These are phyloP conservation scores for Letharia lupina DNA, from an alignment of 495 filamentous ascomycete species.

Conservation along the genomic window DNA sequence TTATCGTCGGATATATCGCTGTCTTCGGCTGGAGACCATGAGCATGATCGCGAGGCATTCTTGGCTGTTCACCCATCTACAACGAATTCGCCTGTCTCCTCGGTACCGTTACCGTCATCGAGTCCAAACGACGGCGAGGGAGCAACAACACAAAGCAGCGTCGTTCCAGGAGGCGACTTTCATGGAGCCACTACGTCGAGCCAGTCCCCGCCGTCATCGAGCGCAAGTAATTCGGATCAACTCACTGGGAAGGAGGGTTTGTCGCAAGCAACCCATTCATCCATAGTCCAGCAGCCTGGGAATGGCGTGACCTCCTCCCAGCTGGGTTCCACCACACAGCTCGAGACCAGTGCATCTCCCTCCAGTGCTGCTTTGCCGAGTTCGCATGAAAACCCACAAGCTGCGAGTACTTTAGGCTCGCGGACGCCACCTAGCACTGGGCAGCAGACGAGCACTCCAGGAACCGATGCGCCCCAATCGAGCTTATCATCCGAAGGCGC, in stretches of 20 bases:
- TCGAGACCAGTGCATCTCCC: background rate
- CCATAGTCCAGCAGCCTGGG: background rate
- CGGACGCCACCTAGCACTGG: background rate
- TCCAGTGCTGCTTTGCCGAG: background rate
- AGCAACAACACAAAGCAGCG: background rate
- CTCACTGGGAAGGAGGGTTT: background rate
- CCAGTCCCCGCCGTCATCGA: background rate
- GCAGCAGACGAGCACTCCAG: conserved; percentile 1
- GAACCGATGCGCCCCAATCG: background rate
- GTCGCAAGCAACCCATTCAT: background rate
- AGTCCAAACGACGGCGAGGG: background rate
- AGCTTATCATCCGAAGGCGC: background rate
- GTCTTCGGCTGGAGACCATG: background rate
- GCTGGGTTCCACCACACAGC: background rate
- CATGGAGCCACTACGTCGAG: background rate
- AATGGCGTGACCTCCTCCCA: background rate
- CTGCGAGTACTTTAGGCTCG: background rate
- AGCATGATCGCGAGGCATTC: background rate
- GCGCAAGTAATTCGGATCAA: background rate
- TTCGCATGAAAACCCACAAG: background rate
- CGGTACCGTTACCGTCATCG: background rate
- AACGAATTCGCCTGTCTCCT: background rate
- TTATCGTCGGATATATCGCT: background rate
- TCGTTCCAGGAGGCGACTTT: background rate
- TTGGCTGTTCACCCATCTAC: background rate